These are phyloP conservation scores for Gracilaria domingensis DNA, from an alignment of 23 red algal species.

Conservation along the genomic window DNA sequence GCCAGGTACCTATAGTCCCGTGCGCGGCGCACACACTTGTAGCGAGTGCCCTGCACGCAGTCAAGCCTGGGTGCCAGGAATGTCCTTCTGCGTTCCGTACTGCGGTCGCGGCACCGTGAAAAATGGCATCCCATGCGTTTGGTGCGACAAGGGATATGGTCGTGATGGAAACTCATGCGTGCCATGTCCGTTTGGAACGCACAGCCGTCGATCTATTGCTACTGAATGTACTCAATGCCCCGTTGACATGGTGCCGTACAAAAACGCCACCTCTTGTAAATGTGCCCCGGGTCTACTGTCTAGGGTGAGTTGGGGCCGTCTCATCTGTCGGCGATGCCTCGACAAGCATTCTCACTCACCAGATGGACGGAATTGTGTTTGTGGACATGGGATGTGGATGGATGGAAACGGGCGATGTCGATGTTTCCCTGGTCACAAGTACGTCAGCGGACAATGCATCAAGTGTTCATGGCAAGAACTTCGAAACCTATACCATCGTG, in stretches of 20 bases:
- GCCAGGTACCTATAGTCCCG: slow-evolving; percentile 12
- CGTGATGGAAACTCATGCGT: slow-evolving; percentile 6
- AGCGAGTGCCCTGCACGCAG: slow-evolving; percentile 10
- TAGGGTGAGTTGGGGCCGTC: background rate
- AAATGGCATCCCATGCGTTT: slow-evolving; percentile 7
- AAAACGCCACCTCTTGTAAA: slow-evolving; percentile 19
- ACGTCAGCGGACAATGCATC: slow-evolving; percentile 14
- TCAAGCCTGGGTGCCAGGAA: slow-evolving; percentile 6
- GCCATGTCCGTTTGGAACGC: slow-evolving; percentile 8
- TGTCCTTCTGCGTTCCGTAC: slow-evolving; percentile 32
- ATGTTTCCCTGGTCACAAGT: slow-evolving; percentile 37
- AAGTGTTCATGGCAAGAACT: slow-evolving; percentile 9
- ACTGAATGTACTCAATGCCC: slow-evolving; percentile 29
- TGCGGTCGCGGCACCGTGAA: slow-evolving; percentile 15
- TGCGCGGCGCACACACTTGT: background rate
- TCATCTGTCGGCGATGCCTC: background rate
- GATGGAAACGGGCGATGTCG: slow-evolving; percentile 11
- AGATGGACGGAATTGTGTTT: slow-evolving; percentile 7
- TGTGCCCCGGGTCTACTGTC: slow-evolving; percentile 18
- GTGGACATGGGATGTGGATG: slow-evolving; percentile 7
- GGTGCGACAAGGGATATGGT: slow-evolving; percentile 25
- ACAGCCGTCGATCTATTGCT: slow-evolving; percentile 13
- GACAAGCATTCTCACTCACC: slow-evolving; percentile 18
- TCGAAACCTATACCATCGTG: background rate
- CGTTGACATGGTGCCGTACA: slow-evolving; percentile 16